phyloP scores from a whole-genome alignment of 2,329 filamentous ascomycete species.

The Colletotrichum horii region DNA sequence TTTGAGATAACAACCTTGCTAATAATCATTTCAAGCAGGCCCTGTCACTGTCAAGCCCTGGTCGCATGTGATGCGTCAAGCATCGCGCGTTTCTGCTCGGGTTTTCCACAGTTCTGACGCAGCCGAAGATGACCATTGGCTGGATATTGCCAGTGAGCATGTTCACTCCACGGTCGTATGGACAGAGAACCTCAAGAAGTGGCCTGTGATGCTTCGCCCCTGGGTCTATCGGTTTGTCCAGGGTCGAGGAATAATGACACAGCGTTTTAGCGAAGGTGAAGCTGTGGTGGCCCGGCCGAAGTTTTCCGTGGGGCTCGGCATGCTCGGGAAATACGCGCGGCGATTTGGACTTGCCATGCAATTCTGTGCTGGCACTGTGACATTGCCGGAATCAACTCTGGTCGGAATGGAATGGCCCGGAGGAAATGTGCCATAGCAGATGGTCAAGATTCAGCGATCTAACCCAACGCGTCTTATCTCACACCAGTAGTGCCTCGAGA shows the following conservation, averaged over 20 bases:
- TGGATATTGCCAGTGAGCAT: background rate
- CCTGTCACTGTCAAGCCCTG: background rate
- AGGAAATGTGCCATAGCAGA: background rate
- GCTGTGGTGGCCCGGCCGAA: background rate
- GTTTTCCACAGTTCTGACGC: background rate
- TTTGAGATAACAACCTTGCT: background rate
- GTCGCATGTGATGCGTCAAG: background rate
- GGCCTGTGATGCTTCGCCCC: background rate
- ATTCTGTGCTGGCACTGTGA: background rate
- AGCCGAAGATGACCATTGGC: background rate
- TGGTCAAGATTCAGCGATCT: background rate
- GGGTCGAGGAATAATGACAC: background rate
- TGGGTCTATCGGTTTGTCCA: background rate
- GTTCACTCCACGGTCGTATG: background rate
- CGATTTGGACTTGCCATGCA: background rate
- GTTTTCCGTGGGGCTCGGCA: background rate
- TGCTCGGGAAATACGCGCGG: background rate
- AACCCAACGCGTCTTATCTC: background rate
- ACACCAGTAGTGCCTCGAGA: background rate
- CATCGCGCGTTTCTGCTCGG: background rate
- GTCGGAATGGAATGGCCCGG: background rate
- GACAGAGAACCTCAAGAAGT: background rate
- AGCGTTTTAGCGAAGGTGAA: background rate
- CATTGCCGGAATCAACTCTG: background rate
- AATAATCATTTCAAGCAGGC: background rate